Conservation (phyloP, 208 protist genomes). For the Trypanosoma mega region DNA sequence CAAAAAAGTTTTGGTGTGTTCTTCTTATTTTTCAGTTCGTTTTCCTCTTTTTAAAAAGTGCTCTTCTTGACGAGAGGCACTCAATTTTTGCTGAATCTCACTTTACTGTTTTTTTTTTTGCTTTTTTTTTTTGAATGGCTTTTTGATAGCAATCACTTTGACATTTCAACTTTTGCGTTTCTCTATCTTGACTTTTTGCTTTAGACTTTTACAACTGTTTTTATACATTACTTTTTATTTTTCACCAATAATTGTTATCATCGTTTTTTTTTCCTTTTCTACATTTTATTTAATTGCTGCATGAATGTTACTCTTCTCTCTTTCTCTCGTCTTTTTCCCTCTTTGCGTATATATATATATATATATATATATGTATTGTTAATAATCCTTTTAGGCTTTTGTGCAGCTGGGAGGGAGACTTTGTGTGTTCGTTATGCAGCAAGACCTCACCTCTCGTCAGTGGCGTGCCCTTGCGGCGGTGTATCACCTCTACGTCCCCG, state of each 20-base stretch:
- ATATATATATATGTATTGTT: conserved; percentile 4
- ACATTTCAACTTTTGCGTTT: no score
- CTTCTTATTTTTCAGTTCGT: no score
- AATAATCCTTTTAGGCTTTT: neutral
- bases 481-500: conserved; percentile 22
- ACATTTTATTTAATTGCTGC: neutral
- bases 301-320: neutral
- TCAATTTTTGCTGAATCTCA: no score
- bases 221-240: no score
- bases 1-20: no score
- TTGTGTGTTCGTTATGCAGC: neutral
- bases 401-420: neutral
- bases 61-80: no score
- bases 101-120: no score
- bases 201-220: no score
- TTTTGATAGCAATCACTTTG: no score
- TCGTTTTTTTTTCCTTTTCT: neutral
- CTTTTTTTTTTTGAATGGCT: no score
- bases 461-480: conserved; percentile 25
- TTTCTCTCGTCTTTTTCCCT: neutral
- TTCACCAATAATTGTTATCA: neutral
- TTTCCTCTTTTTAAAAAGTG: no score
- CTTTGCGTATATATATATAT: conserved; percentile 5
- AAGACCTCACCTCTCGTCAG: conserved; percentile 11
- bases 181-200: no score